A percentile compares a stretch with the other conserved stretches of the same genome.
Conservation (phyloP, 768 basidiomycete genomes). For the Psilocybe cubensis region DNA sequence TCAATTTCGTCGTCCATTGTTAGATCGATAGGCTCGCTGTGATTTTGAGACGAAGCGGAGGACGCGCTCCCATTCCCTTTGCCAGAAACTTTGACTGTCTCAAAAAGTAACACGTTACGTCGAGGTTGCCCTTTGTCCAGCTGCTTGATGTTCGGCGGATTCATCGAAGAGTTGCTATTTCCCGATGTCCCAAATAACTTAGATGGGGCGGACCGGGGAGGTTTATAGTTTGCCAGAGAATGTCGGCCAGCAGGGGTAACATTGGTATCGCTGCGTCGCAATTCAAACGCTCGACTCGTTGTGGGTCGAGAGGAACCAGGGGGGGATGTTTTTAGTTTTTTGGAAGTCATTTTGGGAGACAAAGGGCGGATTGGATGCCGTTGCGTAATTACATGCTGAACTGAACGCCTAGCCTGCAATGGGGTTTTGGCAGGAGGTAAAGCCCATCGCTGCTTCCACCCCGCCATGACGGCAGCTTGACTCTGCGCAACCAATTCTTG, state of each 20-base stretch:
- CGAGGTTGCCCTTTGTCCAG: background rate
- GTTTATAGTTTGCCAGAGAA: slow-evolving; percentile 16
- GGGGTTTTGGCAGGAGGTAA: slow-evolving; percentile 16
- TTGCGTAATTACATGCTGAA: background rate
- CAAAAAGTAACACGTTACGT: slow-evolving; percentile 4
- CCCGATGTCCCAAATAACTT: background rate
- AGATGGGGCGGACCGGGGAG: slow-evolving; percentile 23
- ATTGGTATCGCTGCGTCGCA: slow-evolving; percentile 48
- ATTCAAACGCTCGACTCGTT: slow-evolving; percentile 18
- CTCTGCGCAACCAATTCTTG: slow-evolving; percentile 12
- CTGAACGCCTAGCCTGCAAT: background rate
- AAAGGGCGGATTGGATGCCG: background rate
- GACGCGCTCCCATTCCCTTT: background rate
- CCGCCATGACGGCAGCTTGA: slow-evolving; percentile 29
- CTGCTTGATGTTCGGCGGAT: background rate
- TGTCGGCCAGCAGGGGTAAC: slow-evolving; percentile 47
- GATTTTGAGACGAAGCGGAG: background rate
- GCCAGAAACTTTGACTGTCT: slow-evolving; percentile 10
- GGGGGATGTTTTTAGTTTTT: slow-evolving; percentile 39
- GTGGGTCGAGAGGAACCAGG: slow-evolving; percentile 14
- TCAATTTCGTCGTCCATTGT: slow-evolving; percentile 13
- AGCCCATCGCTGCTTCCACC: slow-evolving; percentile 34
- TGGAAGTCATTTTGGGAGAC: slow-evolving; percentile 7
- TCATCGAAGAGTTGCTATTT: background rate
- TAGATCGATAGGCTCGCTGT: slow-evolving; percentile 15